Percentiles rank a stretch among this genome's conserved stretches.
phyloP scores from a whole-genome alignment of 1,139 yeast genomes.

The Saccharomyces uvarum region DNA sequence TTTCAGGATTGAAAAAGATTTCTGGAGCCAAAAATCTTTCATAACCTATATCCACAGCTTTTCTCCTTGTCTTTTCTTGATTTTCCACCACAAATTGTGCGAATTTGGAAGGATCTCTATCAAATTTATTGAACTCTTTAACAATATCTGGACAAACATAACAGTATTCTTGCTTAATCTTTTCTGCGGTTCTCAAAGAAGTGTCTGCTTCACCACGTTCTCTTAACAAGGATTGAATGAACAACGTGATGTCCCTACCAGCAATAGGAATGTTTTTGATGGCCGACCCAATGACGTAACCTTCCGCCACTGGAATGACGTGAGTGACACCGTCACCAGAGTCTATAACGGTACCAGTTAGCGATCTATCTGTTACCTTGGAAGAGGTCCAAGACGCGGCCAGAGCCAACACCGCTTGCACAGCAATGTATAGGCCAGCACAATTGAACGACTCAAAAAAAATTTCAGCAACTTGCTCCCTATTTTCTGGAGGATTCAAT shows the following conservation, averaged over 20 bases:
- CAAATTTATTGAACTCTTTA: conserved; percentile 89
- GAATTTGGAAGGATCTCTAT: conserved; percentile 87
- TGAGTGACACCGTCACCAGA: conserved; percentile 98
- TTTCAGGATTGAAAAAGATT: conserved; percentile 96
- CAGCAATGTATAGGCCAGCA: conserved; percentile 96
- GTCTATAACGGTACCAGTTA: conserved; percentile 97
- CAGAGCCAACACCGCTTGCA: conserved; percentile 94
- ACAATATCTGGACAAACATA: conserved; percentile 97
- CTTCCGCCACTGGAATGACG: conserved; percentile 98
- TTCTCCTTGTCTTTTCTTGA: conserved; percentile 57
- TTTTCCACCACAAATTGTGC: conserved; percentile 88
- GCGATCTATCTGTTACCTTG: conserved; percentile 86
- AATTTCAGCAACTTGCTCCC: conserved; percentile 96
- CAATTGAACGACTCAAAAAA: conserved; percentile 98
- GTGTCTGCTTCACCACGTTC: conserved; percentile 96
- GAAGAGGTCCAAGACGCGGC: conserved; percentile 99
- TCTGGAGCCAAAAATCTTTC: conserved; percentile 98
- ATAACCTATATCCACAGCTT: conserved; percentile 85
- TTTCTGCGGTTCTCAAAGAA: conserved; percentile 89
- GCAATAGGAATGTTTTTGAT: conserved; percentile 97
- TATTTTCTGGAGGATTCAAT: conserved; percentile 94
- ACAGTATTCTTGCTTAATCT: conserved; percentile 91
- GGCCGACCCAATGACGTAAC: conserved; percentile 95
- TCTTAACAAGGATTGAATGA: conserved; percentile 86
- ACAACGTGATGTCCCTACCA: conserved; percentile 92